Percentiles rank a stretch among this genome's conserved stretches.
These are phyloP conservation scores for Hyphopichia buzzinii DNA, from an alignment of 1,139 yeast species.

Conservation along the genomic window DNA sequence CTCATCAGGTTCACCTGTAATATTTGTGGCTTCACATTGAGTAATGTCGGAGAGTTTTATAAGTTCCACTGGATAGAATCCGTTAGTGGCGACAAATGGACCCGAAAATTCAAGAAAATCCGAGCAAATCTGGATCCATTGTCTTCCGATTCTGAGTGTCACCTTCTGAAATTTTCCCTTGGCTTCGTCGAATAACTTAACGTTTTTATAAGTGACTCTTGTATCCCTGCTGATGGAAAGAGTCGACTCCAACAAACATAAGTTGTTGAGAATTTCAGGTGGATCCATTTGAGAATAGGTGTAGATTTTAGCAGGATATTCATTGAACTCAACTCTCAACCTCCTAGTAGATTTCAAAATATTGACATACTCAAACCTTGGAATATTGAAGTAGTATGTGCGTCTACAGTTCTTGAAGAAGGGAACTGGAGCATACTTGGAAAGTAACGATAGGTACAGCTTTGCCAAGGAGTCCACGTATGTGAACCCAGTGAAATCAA, in stretches of 20 bases:
- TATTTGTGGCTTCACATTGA: slow-evolving; percentile 51
- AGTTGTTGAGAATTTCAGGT: slow-evolving; percentile 43
- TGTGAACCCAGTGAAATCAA: slow-evolving; percentile 68
- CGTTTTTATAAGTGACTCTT: slow-evolving; percentile 60
- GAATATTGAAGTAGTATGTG: slow-evolving; percentile 61
- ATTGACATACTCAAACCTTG: slow-evolving; percentile 37
- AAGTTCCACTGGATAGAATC: slow-evolving; percentile 51
- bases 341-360: slow-evolving; percentile 25
- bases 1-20: slow-evolving; percentile 42
- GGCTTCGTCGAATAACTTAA: slow-evolving; percentile 45
- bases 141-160: slow-evolving; percentile 66
- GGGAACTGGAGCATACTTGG: slow-evolving; percentile 46
- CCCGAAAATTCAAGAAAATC: slow-evolving; percentile 23
- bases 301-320: slow-evolving; percentile 22
- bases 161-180: slow-evolving; percentile 43
- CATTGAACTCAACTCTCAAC: slow-evolving; percentile 14
- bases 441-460: slow-evolving; percentile 29
- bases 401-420: slow-evolving; percentile 55
- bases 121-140: slow-evolving; percentile 59
- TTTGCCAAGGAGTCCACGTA: slow-evolving; percentile 29
- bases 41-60: slow-evolving; percentile 49
- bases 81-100: slow-evolving; percentile 23
- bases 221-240: slow-evolving; percentile 47
- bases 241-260: slow-evolving; percentile 48
- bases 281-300: slow-evolving; percentile 49